A percentile compares a stretch with the other conserved stretches of the same genome.
phyloP scores from a whole-genome alignment of 2,329 filamentous ascomycete species.

The Ciborinia camelliae region DNA sequence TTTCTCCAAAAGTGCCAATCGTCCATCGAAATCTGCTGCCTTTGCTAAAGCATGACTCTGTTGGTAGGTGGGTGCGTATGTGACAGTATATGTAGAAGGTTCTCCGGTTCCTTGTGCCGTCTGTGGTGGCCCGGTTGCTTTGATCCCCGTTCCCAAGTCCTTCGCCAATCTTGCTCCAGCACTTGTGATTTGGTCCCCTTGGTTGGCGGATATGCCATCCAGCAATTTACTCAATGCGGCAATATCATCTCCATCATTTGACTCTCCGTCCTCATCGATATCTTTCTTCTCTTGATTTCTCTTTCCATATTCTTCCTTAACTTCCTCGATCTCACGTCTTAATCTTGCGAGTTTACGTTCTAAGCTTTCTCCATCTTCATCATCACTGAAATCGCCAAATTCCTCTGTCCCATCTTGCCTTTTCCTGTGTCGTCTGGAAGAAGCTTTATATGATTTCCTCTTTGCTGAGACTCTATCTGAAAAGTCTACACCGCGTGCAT shows the following conservation, averaged over 20 bases:
- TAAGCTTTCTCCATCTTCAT: conserved; percentile 71
- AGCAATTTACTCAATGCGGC: conserved; percentile 68
- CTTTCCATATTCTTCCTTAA: conserved; percentile 57
- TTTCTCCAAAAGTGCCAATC: conserved; percentile 75
- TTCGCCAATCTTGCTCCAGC: conserved; percentile 33
- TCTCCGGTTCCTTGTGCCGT: conserved; percentile 29
- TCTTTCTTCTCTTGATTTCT: conserved; percentile 47
- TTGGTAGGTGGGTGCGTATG: conserved; percentile 61
- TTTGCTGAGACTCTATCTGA: conserved; percentile 83
- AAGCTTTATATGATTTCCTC: conserved; percentile 77
- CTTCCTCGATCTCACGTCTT: conserved; percentile 75
- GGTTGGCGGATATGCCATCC: conserved; percentile 55
- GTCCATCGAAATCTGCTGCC: conserved; percentile 81
- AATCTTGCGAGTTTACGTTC: conserved; percentile 78
- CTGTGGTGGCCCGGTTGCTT: conserved; percentile 32
- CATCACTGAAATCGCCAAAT: conserved; percentile 72
- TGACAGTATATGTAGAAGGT: conserved; percentile 58
- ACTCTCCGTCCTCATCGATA: conserved; percentile 38
- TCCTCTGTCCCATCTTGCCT: conserved; percentile 62
- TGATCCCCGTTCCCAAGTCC: conserved; percentile 33
- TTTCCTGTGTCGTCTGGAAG: conserved; percentile 62
- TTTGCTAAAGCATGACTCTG: conserved; percentile 71
- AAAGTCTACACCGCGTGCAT: conserved; percentile 78
- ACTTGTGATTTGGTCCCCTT: conserved; percentile 22
- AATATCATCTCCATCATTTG: conserved; percentile 53